Evolutionary conservation across 164 flowering plant genomes (phyloP), one percentile per base, ranked within the genome.

Genomic region (Piper betle): DNA sequence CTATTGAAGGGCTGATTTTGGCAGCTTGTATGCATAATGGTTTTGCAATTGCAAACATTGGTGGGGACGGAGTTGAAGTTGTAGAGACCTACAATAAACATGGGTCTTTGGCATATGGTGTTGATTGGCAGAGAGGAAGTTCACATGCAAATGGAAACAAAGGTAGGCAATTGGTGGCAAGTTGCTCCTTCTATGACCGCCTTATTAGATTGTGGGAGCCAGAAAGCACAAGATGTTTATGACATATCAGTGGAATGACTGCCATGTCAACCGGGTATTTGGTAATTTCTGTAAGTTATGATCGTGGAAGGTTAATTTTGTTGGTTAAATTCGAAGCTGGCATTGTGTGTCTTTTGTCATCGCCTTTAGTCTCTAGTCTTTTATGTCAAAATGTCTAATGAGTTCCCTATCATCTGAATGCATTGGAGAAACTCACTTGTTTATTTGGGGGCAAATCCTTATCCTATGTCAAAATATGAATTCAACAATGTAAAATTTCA

Each of bases 1-100:
- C 15, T 18, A 64, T 80, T 37, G 76, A 79, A 6, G 84, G 78
- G 50, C 46, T 91, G 39, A 72, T 91, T 52, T 70, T 94, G 76
- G 81, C 91, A 12, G 97, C 99, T 55, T 94, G 99, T 72, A 94
- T 91, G 97, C 99, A 94, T 74, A 88, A 86, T 65, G 97, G 99
- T 0, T 88, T 88, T 73, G 81, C 85, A 53, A 58, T 91, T 65
- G 88, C 81, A 7, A 80, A 69, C 53, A 63, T 72, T 6, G 61
- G 66, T 41, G 81, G 74, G 10, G 80, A 72, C 43, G 60, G 68
- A 38, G 62, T 76, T 20, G 77, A 79, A 66, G 75, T 85, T 5
- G 11, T 82, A 37, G 95, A 90, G 74, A 80, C 81, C 39, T 93
- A 82, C 56, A 65, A 42, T 10, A 81, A 84, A 68, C 96, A 90